phyloP scores from a whole-genome alignment of 768 basidiomycete species.

The Auricularia heimuer region DNA sequence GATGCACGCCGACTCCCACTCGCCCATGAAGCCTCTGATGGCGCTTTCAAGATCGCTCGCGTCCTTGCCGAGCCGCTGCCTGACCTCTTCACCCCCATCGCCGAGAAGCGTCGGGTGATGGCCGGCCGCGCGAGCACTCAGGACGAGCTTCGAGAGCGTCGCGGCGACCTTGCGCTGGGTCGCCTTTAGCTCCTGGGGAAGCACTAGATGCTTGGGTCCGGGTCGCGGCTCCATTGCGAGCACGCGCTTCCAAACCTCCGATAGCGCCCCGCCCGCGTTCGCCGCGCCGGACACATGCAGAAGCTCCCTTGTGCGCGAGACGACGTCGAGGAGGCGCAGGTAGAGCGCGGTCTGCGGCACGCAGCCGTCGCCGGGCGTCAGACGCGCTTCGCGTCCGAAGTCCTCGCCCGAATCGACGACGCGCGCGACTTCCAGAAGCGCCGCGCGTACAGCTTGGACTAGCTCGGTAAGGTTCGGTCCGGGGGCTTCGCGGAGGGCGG shows the following conservation, averaged over 20 bases:
- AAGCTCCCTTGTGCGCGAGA: constrained; percentile 5
- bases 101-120: constrained; percentile 11
- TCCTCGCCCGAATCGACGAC: background rate
- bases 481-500: background rate
- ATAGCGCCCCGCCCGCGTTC: constrained; percentile 6
- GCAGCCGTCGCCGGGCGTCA: background rate
- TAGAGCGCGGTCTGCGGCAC: constrained; percentile 7
- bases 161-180: constrained; percentile 81
- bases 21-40: constrained; percentile 17
- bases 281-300: constrained; percentile 19
- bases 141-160: constrained; percentile 78
- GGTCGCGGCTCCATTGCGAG: background rate
- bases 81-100: constrained; percentile 12
- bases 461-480: background rate
- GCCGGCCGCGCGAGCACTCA: constrained; percentile 74
- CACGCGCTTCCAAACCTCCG: constrained; percentile 1
- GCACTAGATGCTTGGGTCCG: background rate
- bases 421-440: background rate
- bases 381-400: background rate
- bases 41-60: constrained; percentile 20
- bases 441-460: background rate
- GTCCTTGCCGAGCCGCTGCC: constrained; percentile 17
- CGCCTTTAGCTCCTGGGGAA: constrained; percentile 45
- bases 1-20: constrained; percentile 40
- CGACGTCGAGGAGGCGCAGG: constrained; percentile 12